Evolutionary conservation across 208 protist species (phyloP).

Genomic region (Acanthamoeba royreba): DNA sequence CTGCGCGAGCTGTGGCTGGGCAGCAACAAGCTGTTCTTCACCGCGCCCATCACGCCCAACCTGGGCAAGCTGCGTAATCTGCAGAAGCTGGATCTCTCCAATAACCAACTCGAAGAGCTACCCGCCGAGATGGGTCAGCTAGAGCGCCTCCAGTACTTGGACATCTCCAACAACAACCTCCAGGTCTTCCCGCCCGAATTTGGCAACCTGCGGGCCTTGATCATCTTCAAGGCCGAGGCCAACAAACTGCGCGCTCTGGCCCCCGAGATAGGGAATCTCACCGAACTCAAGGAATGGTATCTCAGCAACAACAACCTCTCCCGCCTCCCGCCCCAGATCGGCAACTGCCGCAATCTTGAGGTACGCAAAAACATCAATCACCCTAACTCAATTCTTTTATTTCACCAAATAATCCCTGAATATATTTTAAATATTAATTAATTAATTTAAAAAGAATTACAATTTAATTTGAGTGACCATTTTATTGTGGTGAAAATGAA

Average conservation of each 20-base stretch:
- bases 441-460: too few relatives aligned
- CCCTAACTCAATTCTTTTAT: neutral
- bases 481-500: too few relatives aligned
- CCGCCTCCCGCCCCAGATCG: slow-evolving; percentile 14
- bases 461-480: too few relatives aligned
- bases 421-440: too few relatives aligned
- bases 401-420: neutral
- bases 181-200: slow-evolving; percentile 69
- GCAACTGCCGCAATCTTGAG: slow-evolving; percentile 16
- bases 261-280: slow-evolving; percentile 55
- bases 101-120: slow-evolving; percentile 67
- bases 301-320: slow-evolving; percentile 43
- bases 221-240: slow-evolving; percentile 58
- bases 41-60: slow-evolving; percentile 59
- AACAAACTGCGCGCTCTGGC: slow-evolving; percentile 55
- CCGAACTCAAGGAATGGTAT: slow-evolving; percentile 20
- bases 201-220: slow-evolving; percentile 55
- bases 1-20: slow-evolving; percentile 57
- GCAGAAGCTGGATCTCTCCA: slow-evolving; percentile 59
- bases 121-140: slow-evolving; percentile 52
- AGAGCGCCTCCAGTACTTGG: slow-evolving; percentile 55
- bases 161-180: slow-evolving; percentile 65
- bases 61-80: slow-evolving; percentile 58
- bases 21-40: slow-evolving; percentile 74
- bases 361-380: neutral